These are phyloP conservation scores for Besnoitia besnoiti DNA, from an alignment of 169 alveolate species.

Conservation along the genomic window DNA sequence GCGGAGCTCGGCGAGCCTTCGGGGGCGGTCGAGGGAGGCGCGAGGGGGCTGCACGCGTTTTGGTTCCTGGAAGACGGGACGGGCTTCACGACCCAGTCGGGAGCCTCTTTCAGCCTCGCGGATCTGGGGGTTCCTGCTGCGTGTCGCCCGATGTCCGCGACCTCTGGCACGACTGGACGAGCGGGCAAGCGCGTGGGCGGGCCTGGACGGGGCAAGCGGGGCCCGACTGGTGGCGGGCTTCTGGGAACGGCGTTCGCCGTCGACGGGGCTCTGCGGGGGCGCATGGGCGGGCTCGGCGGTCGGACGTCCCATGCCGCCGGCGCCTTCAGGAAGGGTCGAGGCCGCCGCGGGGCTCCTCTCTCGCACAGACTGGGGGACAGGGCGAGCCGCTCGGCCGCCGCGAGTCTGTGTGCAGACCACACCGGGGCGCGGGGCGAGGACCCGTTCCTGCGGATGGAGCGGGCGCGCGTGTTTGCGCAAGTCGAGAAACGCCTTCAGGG, in stretches of 20 bases:
- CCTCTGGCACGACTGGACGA: neutral
- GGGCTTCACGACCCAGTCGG: neutral
- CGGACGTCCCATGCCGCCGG: neutral
- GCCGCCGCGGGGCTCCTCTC: neutral
- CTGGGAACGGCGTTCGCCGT: neutral
- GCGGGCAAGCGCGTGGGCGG: neutral
- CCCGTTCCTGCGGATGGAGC: neutral
- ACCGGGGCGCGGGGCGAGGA: neutral
- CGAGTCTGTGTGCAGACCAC: neutral
- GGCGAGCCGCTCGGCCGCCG: neutral
- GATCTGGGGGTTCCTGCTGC: neutral
- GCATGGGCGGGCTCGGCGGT: neutral
- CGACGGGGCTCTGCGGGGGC: neutral
- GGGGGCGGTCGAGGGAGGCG: neutral
- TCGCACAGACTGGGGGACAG: neutral
- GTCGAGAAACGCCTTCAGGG: neutral
- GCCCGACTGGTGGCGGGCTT: neutral
- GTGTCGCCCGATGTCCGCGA: neutral
- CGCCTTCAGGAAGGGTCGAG: neutral
- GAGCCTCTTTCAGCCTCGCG: neutral
- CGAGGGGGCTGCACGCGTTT: neutral
- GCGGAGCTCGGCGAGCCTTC: neutral
- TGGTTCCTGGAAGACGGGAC: slow-evolving; percentile 15
- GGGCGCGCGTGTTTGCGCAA: neutral
- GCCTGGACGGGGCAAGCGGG: neutral